phyloP scores from a whole-genome alignment of 176 grass and related monocot species.

The Saccharum spontaneum region DNA sequence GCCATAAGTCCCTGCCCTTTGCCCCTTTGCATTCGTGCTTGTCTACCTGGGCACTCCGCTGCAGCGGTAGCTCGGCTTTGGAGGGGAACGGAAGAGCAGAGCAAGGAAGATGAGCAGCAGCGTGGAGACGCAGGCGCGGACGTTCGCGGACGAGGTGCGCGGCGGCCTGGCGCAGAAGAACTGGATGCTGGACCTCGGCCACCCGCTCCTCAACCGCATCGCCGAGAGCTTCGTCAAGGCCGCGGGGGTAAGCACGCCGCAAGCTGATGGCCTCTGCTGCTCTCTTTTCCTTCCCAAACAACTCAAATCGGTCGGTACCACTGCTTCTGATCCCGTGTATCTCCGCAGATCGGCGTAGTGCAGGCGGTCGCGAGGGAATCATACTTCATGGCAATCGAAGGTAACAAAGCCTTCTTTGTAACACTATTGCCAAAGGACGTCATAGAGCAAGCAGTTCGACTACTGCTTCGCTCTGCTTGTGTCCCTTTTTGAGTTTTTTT shows the following conservation, averaged over 20 bases:
- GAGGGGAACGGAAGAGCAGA: neutral
- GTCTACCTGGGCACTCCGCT: neutral
- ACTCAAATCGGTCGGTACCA: neutral
- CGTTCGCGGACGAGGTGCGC: constrained; percentile 69
- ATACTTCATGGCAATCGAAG: constrained; percentile 67
- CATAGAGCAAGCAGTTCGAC: neutral
- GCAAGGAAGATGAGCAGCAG: constrained; percentile 24
- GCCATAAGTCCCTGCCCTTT: neutral
- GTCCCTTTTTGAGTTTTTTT: neutral
- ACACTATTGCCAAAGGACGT: no score
- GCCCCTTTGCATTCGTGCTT: neutral
- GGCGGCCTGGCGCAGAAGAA: constrained; percentile 50
- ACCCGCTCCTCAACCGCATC: constrained; percentile 76
- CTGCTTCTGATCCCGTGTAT: neutral
- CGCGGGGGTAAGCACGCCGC: constrained; percentile 55
- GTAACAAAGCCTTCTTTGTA: constrained; percentile 9
- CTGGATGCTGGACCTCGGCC: constrained; percentile 74
- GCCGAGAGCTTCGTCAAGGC: constrained; percentile 91
- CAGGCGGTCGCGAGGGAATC: constrained; percentile 76
- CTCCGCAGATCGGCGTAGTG: constrained; percentile 64
- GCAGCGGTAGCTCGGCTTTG: neutral
- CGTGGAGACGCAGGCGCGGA: constrained; percentile 46
- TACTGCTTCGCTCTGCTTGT: neutral
- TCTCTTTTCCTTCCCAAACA: neutral
- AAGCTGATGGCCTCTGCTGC: neutral